phyloP scores from a whole-genome alignment of 208 protist species.

The Crithidia acanthocephali region DNA sequence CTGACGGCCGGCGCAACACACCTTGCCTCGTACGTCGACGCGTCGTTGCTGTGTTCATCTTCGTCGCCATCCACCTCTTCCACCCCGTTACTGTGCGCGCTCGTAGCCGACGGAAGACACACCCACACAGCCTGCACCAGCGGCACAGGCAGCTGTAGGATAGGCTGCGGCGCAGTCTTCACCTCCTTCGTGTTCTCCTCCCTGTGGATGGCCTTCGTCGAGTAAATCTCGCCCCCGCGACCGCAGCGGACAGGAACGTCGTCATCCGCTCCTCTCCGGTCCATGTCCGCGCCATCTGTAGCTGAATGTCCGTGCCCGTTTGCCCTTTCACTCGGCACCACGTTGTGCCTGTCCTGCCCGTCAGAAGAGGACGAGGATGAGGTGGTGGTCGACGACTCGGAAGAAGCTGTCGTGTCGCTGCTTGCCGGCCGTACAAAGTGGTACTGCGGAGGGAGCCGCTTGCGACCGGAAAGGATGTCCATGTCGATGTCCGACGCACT shows the following conservation, averaged over 20 bases:
- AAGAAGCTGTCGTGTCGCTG: not conserved
- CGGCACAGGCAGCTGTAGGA: conserved; percentile 25
- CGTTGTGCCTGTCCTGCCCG: not conserved
- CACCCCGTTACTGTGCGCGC: not conserved
- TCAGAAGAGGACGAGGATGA: not conserved
- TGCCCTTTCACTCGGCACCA: not conserved
- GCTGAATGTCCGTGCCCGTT: too few relatives aligned
- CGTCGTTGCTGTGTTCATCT: not conserved
- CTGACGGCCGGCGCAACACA: not conserved
- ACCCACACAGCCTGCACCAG: conserved; percentile 36
- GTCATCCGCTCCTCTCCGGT: not conserved
- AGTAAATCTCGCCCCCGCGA: conserved; percentile 21
- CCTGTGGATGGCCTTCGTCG: not conserved
- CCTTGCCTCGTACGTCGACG: not conserved
- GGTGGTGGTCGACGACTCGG: not conserved
- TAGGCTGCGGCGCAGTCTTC: not conserved
- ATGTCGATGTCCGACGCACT: conserved; percentile 38
- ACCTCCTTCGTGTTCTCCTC: too few relatives aligned
- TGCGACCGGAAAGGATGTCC: conserved; percentile 28
- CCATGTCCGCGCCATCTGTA: not conserved
- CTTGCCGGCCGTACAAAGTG: not conserved
- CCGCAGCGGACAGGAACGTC: conserved; percentile 28
- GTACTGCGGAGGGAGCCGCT: conserved; percentile 14
- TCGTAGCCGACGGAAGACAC: conserved; percentile 13
- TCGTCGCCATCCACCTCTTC: not conserved